Conservation (phyloP, 352 stramenopile genomes). For the Elongisporangium prolatum region DNA sequence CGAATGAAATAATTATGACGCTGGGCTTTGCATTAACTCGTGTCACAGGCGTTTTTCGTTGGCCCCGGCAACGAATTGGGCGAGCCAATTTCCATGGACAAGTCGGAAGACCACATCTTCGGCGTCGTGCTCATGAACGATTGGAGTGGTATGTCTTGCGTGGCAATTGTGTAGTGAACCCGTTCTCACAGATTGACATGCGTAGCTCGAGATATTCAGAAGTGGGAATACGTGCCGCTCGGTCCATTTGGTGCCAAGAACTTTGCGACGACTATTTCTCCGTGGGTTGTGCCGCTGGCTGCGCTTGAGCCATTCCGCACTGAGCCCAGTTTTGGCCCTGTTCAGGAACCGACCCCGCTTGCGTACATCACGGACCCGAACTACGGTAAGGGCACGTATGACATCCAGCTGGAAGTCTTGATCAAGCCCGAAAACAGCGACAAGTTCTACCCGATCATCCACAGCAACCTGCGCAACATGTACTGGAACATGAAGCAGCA, state of each 20-base stretch:
- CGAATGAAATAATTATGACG: background rate
- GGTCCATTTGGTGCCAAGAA: slow-evolving; percentile 97
- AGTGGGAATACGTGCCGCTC: slow-evolving; percentile 97
- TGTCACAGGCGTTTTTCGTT: slow-evolving; percentile 93
- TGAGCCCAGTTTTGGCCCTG: slow-evolving; percentile 86
- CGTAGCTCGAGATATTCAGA: slow-evolving; percentile 87
- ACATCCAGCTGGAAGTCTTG: slow-evolving; percentile 84
- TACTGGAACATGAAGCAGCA: slow-evolving; percentile 98
- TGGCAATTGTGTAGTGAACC: background rate
- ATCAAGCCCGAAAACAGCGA: slow-evolving; percentile 57
- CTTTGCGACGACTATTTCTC: slow-evolving; percentile 95
- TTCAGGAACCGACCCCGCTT: slow-evolving; percentile 87
- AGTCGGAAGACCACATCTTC: slow-evolving; percentile 95
- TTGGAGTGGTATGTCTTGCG: slow-evolving; percentile 85
- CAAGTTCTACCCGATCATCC: slow-evolving; percentile 70
- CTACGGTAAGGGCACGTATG: slow-evolving; percentile 85
- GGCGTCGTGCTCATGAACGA: slow-evolving; percentile 98
- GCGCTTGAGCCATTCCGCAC: slow-evolving; percentile 92
- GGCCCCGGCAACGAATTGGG: slow-evolving; percentile 85
- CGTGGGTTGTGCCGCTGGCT: slow-evolving; percentile 94
- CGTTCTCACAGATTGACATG: background rate
- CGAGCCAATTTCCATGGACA: slow-evolving; percentile 83
- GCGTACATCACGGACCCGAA: slow-evolving; percentile 92
- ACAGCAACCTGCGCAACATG: slow-evolving; percentile 94
- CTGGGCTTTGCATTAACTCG: background rate